phyloP scores from a whole-genome alignment of 345 rosid species.

The Boechera retrofracta region DNA sequence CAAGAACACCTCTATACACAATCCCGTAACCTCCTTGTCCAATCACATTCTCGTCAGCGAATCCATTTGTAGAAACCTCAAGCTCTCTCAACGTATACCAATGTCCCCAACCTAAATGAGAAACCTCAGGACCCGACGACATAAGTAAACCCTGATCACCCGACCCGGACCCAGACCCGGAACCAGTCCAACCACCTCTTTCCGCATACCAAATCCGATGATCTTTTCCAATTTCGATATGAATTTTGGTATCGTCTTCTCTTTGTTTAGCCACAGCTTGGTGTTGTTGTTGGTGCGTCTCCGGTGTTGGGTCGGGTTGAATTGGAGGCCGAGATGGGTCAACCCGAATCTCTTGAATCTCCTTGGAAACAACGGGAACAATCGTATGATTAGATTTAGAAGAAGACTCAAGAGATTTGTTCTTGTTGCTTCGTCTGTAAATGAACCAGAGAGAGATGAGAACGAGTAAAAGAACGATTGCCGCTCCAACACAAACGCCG shows the following conservation, averaged over 20 bases:
- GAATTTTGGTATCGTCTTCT: slow-evolving; percentile 64
- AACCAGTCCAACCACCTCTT: slow-evolving; percentile 56
- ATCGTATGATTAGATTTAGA: slow-evolving; percentile 45
- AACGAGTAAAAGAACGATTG: slow-evolving; percentile 78
- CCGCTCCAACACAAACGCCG: slow-evolving; percentile 86
- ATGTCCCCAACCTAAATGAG: slow-evolving; percentile 98
- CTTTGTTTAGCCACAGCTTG: slow-evolving; percentile 39
- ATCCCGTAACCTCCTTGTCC: slow-evolving; percentile 99
- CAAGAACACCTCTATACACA: slow-evolving; percentile 81
- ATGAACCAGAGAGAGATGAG: slow-evolving; percentile 89
- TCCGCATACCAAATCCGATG: slow-evolving; percentile 85
- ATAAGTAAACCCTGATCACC: slow-evolving; percentile 57
- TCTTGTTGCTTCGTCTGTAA: slow-evolving; percentile 55
- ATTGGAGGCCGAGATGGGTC: slow-evolving; percentile 54
- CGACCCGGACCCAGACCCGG: slow-evolving; percentile 66
- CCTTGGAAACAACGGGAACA: slow-evolving; percentile 77
- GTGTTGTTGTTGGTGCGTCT: slow-evolving; percentile 32
- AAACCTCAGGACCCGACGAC: slow-evolving; percentile 77
- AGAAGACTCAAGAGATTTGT: slow-evolving; percentile 41
- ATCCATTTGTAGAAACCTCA: slow-evolving; percentile 73
- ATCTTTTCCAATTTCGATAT: slow-evolving; percentile 86
- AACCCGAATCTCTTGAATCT: slow-evolving; percentile 79
- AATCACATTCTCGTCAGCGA: slow-evolving; percentile 79
- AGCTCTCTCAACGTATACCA: slow-evolving; percentile 97
- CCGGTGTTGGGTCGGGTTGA: slow-evolving; percentile 59